These are phyloP conservation scores for Talaromyces sp. DNA, from an alignment of 2,329 filamentous ascomycete species.

Conservation along the genomic window DNA sequence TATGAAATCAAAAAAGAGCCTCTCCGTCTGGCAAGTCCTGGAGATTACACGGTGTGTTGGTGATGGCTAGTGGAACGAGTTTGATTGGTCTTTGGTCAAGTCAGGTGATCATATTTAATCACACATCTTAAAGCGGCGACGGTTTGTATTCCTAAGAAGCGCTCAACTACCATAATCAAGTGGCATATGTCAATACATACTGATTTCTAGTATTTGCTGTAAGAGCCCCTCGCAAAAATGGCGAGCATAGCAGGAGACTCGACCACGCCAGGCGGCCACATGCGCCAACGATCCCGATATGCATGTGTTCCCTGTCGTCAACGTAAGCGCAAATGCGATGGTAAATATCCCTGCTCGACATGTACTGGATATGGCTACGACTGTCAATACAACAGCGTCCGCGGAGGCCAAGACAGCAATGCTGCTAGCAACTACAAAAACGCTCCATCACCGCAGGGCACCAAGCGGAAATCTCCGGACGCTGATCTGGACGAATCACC, in stretches of 20 bases:
- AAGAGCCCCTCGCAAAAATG: not conserved
- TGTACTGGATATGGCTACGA: constrained; percentile 14
- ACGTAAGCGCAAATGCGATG: constrained; percentile 14
- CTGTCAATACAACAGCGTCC: constrained; percentile 3
- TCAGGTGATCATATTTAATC: not conserved
- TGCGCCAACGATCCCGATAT: constrained; percentile 12
- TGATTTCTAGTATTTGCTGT: not conserved
- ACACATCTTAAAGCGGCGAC: not conserved
- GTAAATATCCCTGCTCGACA: constrained; percentile 12
- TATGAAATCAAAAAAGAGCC: not conserved
- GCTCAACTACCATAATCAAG: not conserved
- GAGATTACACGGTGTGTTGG: not conserved
- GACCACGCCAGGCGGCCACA: constrained; percentile 3
- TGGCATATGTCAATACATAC: not conserved
- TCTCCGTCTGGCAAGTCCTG: not conserved
- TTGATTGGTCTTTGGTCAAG: not conserved
- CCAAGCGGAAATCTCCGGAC: constrained; percentile 1
- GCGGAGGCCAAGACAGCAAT: not conserved
- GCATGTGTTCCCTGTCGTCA: constrained; percentile 14
- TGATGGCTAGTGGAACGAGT: not conserved
- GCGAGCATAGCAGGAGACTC: not conserved
- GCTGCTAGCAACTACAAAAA: not conserved
- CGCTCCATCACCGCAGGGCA: not conserved
- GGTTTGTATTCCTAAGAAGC: not conserved
- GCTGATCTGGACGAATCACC: constrained; percentile 5